Evolutionary conservation across 2,329 filamentous ascomycete genomes (phyloP).

Genomic region (Cadophora sp.): DNA sequence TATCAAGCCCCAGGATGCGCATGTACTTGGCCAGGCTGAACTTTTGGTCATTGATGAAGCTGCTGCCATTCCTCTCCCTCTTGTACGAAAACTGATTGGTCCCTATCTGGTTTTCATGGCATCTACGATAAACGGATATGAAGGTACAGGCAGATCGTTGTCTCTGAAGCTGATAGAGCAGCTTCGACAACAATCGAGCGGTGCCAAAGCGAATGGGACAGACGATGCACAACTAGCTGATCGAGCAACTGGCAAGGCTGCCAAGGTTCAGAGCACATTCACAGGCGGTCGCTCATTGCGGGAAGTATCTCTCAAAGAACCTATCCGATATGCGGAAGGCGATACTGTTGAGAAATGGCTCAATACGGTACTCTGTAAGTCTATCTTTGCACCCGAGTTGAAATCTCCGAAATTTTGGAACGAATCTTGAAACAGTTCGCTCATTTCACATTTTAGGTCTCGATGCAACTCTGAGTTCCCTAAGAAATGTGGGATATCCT

Average conservation of each 20-base stretch:
- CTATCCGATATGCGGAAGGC: constrained; percentile 91
- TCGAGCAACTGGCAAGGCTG: constrained; percentile 75
- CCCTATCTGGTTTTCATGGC: constrained; percentile 99
- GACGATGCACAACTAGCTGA: constrained; percentile 74
- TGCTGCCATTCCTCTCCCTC: constrained; percentile 90
- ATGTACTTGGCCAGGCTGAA: constrained; percentile 94
- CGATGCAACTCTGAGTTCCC: constrained; percentile 74
- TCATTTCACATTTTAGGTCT: constrained; percentile 51
- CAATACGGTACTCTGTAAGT: constrained; percentile 81
- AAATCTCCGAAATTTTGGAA: neutral
- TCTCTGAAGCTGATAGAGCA: constrained; percentile 98
- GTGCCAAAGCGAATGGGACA: constrained; percentile 56
- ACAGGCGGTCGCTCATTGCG: constrained; percentile 79
- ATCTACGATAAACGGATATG: constrained; percentile 98
- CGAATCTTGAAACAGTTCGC: neutral
- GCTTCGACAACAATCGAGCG: constrained; percentile 87
- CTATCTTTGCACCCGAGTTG: neutral
- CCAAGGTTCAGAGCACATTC: constrained; percentile 65
- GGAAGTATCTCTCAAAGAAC: constrained; percentile 91
- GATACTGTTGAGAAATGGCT: constrained; percentile 96
- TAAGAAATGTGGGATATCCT: constrained; percentile 67
- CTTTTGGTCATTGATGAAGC: constrained; percentile 97
- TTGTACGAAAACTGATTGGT: constrained; percentile 93
- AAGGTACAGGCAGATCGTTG: constrained; percentile 92
- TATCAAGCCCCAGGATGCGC: constrained; percentile 94